Evolutionary conservation across 148 eudicot species (phyloP), one percentile per base, ranked within the genome.

Genomic region (Vaccinium corymbosum): DNA sequence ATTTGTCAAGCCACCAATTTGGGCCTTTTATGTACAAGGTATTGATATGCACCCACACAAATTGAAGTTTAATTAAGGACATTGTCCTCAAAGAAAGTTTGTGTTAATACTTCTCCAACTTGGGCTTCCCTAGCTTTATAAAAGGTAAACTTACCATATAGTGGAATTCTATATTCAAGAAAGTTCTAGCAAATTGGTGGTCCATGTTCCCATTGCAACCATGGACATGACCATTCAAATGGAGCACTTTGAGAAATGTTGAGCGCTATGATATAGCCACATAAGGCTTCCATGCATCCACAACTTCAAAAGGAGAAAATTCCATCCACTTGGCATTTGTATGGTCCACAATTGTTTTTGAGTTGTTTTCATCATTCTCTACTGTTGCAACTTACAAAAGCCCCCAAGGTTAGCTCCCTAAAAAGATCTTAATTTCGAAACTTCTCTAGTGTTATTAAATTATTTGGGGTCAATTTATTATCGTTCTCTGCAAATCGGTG

Each of bases 231-330:
- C 42, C 25, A 71, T 71, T 71, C 76, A 71, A 71, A 29, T 29
- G 76, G 76, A 32, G 20, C 38, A 32, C 75, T 71, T 32, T 32
- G 32, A 71, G 32, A 25, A 15, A 8, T 35, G 10, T 15, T 35
- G 48, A 71, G 46, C 49, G 62, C 46, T 71, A 38, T 71, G 76
- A 35, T 15, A 6, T 22, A 22, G 1, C 15, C 38, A 66, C 35
- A 29, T 25, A 12, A 32, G 22, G 72, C 76, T 32, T 29, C 16
- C 64, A 59, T 27, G 27, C 27, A 27, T 59, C 49, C 77, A 74
- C 42, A 74, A 74, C 52, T 74, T 74, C 52, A 74, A 42, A 72
- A 74, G 20, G 51, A 74, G 78, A 74, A 74, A 38, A 74, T 38
- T 71, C 22, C 78, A 7, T 74, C 22, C 2, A 74, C 78, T 19